Evolutionary conservation across 2,329 filamentous ascomycete genomes (phyloP).

Genomic region (Penicillium sp.): DNA sequence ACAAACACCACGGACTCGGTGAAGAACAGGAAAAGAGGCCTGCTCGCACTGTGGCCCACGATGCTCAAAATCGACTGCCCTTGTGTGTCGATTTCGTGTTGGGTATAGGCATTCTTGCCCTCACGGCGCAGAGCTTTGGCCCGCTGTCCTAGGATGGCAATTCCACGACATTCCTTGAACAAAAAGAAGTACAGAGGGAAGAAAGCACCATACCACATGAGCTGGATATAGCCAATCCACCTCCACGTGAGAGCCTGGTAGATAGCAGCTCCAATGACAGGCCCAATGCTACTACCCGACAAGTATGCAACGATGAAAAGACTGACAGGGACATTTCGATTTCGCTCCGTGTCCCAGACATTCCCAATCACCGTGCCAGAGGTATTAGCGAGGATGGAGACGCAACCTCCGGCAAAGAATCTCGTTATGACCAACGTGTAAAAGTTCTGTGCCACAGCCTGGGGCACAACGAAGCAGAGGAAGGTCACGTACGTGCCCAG

Average conservation of each 20-base stretch:
- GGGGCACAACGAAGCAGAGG: slow-evolving; percentile 46
- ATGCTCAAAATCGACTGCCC: slow-evolving; percentile 25
- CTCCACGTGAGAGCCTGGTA: slow-evolving; percentile 23
- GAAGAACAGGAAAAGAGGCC: slow-evolving; percentile 40
- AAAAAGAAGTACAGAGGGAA: slow-evolving; percentile 44
- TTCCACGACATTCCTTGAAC: slow-evolving; percentile 44
- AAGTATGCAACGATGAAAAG: slow-evolving; percentile 46
- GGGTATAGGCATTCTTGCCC: slow-evolving; percentile 29
- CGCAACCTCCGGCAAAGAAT: slow-evolving; percentile 47
- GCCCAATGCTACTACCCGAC: slow-evolving; percentile 46
- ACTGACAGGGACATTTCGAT: slow-evolving; percentile 42
- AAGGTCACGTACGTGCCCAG: slow-evolving; percentile 40
- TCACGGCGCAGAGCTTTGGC: slow-evolving; percentile 37
- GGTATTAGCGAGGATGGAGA: slow-evolving; percentile 42
- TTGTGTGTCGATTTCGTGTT: slow-evolving; percentile 39
- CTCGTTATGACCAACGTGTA: slow-evolving; percentile 47
- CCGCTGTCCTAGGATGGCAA: slow-evolving; percentile 41
- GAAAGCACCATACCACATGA: slow-evolving; percentile 41
- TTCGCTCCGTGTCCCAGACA: slow-evolving; percentile 35
- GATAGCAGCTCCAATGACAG: slow-evolving; percentile 45
- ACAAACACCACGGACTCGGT: slow-evolving; percentile 47
- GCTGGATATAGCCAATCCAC: slow-evolving; percentile 47
- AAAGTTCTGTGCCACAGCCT: slow-evolving; percentile 47
- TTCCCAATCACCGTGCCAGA: slow-evolving; percentile 32
- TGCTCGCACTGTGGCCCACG: slow-evolving; percentile 38